These are phyloP conservation scores for Tricholoma sp. DNA, from an alignment of 768 basidiomycete genomes.

Conservation along the genomic window DNA sequence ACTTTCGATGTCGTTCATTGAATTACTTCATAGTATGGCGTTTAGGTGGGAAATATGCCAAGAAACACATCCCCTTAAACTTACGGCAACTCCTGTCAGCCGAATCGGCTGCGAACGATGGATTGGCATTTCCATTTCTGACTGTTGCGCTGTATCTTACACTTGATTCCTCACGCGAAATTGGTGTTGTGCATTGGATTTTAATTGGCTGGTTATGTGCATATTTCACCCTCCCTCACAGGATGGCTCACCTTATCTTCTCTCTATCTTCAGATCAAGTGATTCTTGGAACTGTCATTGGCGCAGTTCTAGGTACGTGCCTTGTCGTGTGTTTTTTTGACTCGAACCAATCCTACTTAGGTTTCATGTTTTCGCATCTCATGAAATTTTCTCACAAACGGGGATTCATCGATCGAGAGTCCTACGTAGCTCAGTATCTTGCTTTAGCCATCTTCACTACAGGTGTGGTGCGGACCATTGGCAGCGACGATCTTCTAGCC, in stretches of 20 bases:
- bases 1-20: conserved; percentile 1
- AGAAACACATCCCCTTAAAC: conserved; percentile 64
- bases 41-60: conserved; percentile 66
- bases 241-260: neutral
- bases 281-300: conserved; percentile 68
- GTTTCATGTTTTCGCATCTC: conserved; percentile 61
- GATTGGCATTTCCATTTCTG: conserved; percentile 91
- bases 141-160: conserved; percentile 76
- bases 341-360: conserved; percentile 25
- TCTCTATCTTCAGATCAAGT: conserved; percentile 59
- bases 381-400: conserved; percentile 65
- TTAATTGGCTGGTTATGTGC: conserved; percentile 78
- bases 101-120: conserved; percentile 95
- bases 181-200: conserved; percentile 81
- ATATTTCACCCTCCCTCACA: conserved; percentile 16
- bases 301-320: conserved; percentile 34
- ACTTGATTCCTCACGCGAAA: conserved; percentile 53
- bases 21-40: neutral
- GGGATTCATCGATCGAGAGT: conserved; percentile 73
- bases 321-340: neutral
- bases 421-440: conserved; percentile 82
- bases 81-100: conserved; percentile 80
- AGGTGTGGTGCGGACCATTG: conserved; percentile 76
- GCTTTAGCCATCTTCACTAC: conserved; percentile 68
- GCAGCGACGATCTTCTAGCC: conserved; percentile 85